Evolutionary conservation across 805 yeast species (phyloP), one percentile per base, ranked within the genome.

Genomic region (Candida coquimbonensis): DNA sequence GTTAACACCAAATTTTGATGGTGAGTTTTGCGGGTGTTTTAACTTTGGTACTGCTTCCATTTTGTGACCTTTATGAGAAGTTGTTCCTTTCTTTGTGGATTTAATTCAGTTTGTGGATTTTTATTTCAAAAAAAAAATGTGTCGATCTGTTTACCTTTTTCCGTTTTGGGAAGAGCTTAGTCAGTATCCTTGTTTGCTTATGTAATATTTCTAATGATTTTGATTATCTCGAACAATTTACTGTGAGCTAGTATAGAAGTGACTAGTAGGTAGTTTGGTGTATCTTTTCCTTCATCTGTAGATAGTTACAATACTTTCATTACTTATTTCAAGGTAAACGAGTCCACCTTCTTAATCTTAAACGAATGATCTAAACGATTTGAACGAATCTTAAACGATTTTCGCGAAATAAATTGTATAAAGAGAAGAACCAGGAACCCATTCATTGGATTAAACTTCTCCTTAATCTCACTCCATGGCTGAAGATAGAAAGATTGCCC

Each of bases 401-500:
- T 34, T 34, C 26, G 38, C 26, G 24, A 36, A 36, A 29, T 11
- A 29, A 13, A 9, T 11, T 29, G 14, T 11, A 9, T 2, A 29
- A 29, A 9, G 13, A 29, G 31, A 29, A 11, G 13, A 13, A 2
- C 14, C 13, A 11, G 12, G 13, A 29, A 11, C 3, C 3, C 13
- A 11, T 6, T 29, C 7, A 29, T 11, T 11, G 14, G 12, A 29
- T 11, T 21, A 5, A 21, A 29, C 13, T 7, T 29, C 5, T 9
- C 13, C 12, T 29, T 29, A 11, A 29, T 11, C 13, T 11, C 31
- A 29, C 31, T 1, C 31, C 11, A 29, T 36, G 34, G 34, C 37
- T 24, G 24, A 49, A 11, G 48, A 49, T 11, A 52, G 65, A 45
- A 65, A 67, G 48, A 66, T 70, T 11, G 75, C 74, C n/a, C 66